Evolutionary conservation across 2,329 filamentous ascomycete genomes (phyloP), one percentile per base, ranked within the genome.

Genomic region (Xylaria sp.): DNA sequence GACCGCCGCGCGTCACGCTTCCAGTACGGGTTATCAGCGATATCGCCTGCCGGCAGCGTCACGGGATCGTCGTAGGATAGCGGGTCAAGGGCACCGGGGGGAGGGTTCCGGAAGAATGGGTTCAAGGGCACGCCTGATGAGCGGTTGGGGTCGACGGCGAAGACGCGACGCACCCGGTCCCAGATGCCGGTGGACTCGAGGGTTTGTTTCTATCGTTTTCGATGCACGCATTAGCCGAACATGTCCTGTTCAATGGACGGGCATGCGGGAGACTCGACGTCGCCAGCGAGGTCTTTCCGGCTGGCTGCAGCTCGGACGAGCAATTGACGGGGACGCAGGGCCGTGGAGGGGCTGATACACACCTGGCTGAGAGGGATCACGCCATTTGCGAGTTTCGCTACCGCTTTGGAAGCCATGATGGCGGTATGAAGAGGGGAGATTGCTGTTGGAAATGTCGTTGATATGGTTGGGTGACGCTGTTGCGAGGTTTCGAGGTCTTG

Each of bases 11-110:
- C 81, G 79, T 99, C 96, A 77, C 96, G 94, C 87, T 97, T 97
- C 93, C 94, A 99, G 85, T 97, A 97, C 44, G 93, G 89, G 83
- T 97, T 97, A 81, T 95, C 93, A 76, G 93, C 93, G 76, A 97
- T 90, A 80, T 97, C 93, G 74, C 87, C 93, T 2, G 93, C 92
- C n/a, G 93, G 93, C 0, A 91, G 68, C 15, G 93, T 97, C 68
- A 95, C 92, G 26, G 93, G 92, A 79, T 97, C 93, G 80, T 92
- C 89, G 84, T 95, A 96, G 68, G 81, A 81, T 66, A 87, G 83
- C 42, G 93, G 92, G 76, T 93, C 90, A 76, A 89, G 84, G 73
- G 84, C 86, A 73, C 92, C 93, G 10, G 92, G 96, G 59, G 94
- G 83, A 68, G 96, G 96, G 82, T 93, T 91, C 76, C 96, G 94